Evolutionary conservation across 371 early-diverging fungal species (phyloP).

Genomic region (Dentiscutata heterogama): DNA sequence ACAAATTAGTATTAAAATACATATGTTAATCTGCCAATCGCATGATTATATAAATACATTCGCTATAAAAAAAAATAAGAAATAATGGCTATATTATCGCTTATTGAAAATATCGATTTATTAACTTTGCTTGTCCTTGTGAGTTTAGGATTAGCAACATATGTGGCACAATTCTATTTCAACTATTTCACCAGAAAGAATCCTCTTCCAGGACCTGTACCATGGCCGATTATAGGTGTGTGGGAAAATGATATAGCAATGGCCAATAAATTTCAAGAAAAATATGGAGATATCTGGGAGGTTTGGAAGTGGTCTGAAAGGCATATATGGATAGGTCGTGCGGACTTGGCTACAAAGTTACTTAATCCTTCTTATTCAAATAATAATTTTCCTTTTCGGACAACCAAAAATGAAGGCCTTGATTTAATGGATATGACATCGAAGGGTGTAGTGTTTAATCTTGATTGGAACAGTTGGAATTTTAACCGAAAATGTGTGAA

Average conservation of each 20-base stretch:
- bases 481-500: constrained; percentile 13
- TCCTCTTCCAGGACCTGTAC: constrained; percentile 35
- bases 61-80: too few relatives aligned
- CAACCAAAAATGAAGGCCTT: constrained; percentile 4
- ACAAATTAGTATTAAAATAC: too few relatives aligned
- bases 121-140: too few relatives aligned
- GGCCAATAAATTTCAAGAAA: not conserved
- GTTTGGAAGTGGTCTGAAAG: constrained; percentile 24
- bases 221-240: constrained; percentile 32
- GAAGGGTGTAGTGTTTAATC: constrained; percentile 21
- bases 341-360: constrained; percentile 32
- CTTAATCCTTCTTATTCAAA: constrained; percentile 15
- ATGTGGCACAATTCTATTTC: constrained; percentile 24
- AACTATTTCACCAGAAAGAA: constrained; percentile 12
- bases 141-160: constrained; percentile 1
- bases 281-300: constrained; percentile 46
- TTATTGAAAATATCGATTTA: too few relatives aligned
- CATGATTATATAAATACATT: too few relatives aligned
- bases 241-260: not conserved
- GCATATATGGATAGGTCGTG: constrained; percentile 27
- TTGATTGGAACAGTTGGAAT: not conserved
- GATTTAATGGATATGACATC: constrained; percentile 3
- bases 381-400: constrained; percentile 11
- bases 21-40: too few relatives aligned
- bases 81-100: too few relatives aligned